These are phyloP conservation scores for Naegleria gruberi DNA, from an alignment of 208 protist genomes.

Conservation along the genomic window DNA sequence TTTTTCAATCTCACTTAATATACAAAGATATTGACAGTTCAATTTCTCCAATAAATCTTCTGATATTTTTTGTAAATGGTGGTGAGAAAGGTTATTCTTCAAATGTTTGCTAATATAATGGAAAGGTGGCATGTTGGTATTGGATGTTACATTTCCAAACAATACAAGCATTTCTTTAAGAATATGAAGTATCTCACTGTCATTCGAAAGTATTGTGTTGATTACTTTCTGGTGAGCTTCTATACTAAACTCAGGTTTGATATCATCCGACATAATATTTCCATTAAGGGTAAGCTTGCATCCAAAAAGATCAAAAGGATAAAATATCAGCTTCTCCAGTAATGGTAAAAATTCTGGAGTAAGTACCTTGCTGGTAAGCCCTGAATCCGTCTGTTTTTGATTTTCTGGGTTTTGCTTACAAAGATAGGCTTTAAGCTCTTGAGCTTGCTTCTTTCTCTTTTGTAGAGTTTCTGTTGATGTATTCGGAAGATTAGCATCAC, in stretches of 20 bases:
- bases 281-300: neutral
- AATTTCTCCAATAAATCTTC: neutral
- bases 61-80: neutral
- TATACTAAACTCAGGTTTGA: neutral
- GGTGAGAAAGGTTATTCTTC: neutral
- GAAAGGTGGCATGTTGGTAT: neutral
- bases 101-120: neutral
- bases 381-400: neutral
- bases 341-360: neutral
- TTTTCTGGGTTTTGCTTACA: neutral
- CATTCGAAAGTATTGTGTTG: neutral
- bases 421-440: neutral
- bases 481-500: neutral
- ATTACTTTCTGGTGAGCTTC: neutral
- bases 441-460: neutral
- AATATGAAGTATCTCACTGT: neutral
- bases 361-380: neutral
- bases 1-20: neutral
- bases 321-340: neutral
- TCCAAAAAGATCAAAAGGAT: neutral
- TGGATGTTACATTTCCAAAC: neutral
- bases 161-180: neutral
- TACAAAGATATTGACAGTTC: neutral
- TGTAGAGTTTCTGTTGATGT: neutral
- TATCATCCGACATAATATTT: neutral